phyloP scores from a whole-genome alignment of 2,329 filamentous ascomycete genomes.

The Aspergillus sp. region DNA sequence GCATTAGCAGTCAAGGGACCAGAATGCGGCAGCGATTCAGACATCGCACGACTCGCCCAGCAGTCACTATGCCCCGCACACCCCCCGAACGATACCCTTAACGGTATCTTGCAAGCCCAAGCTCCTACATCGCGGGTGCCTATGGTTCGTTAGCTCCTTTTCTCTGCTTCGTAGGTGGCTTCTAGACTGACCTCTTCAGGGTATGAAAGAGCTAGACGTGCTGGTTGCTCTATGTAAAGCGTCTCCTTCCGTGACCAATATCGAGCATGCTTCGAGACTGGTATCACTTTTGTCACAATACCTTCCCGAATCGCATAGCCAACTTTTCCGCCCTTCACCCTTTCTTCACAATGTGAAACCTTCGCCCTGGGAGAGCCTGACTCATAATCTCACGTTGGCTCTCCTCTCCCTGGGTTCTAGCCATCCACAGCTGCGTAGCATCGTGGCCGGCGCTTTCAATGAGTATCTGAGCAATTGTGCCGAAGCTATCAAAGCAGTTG shows the following conservation, averaged over 20 bases:
- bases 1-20: conserved; percentile 41
- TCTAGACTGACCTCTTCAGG: conserved; percentile 53
- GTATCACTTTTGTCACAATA: conserved; percentile 80
- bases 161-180: not conserved
- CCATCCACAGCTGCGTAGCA: conserved; percentile 67
- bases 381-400: conserved; percentile 75
- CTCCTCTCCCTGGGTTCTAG: conserved; percentile 77
- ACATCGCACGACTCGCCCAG: conserved; percentile 39
- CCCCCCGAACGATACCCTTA: conserved; percentile 32
- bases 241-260: conserved; percentile 70
- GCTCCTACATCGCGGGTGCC: conserved; percentile 41
- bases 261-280: conserved; percentile 74
- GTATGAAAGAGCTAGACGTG: conserved; percentile 86
- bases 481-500: conserved; percentile 58
- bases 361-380: conserved; percentile 83
- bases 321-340: conserved; percentile 76
- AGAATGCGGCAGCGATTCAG: conserved; percentile 30
- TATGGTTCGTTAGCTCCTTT: conserved; percentile 34
- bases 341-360: conserved; percentile 81
- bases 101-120: conserved; percentile 40
- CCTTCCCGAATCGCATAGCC: conserved; percentile 78
- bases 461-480: conserved; percentile 72
- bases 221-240: conserved; percentile 89
- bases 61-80: conserved; percentile 30
- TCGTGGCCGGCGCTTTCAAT: conserved; percentile 67